phyloP scores from a whole-genome alignment of 2,329 filamentous ascomycete species.

The Fusarium floridanum region DNA sequence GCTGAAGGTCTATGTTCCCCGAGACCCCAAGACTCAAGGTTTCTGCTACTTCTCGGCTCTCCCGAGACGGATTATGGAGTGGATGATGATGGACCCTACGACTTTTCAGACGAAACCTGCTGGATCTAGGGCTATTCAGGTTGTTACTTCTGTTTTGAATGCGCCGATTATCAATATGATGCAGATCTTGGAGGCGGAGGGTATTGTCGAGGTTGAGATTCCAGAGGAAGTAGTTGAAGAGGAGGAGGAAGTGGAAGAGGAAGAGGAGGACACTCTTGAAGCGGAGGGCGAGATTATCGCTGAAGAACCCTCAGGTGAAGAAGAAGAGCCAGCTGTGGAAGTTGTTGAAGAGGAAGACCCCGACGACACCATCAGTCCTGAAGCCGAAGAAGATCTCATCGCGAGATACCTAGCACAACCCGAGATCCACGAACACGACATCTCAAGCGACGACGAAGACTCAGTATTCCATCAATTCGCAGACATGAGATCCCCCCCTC shows the following conservation, averaged over 20 bases:
- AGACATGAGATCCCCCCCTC: not conserved
- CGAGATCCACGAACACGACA: constrained; percentile 16
- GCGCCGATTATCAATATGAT: constrained; percentile 31
- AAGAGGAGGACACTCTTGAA: not conserved
- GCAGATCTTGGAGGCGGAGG: constrained; percentile 37
- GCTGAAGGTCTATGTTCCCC: constrained; percentile 51
- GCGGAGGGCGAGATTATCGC: not conserved
- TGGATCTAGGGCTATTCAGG: constrained; percentile 13
- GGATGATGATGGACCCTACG: constrained; percentile 51
- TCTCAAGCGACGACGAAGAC: constrained; percentile 1
- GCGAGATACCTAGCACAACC: constrained; percentile 1
- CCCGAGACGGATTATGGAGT: constrained; percentile 46
- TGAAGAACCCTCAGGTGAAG: not conserved
- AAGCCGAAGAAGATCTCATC: constrained; percentile 2
- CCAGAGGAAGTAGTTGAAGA: not conserved
- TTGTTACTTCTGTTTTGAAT: constrained; percentile 31
- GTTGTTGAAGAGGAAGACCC: not conserved
- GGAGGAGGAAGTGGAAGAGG: not conserved
- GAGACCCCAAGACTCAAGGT: constrained; percentile 42
- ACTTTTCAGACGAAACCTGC: constrained; percentile 15
- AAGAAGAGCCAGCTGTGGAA: not conserved
- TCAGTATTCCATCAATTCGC: constrained; percentile 5
- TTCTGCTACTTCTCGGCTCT: constrained; percentile 48
- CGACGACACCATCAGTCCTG: not conserved
- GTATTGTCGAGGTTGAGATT: constrained; percentile 31